Conservation (phyloP, 2,329 filamentous ascomycete species). For the Calonectria hongkongensis region DNA sequence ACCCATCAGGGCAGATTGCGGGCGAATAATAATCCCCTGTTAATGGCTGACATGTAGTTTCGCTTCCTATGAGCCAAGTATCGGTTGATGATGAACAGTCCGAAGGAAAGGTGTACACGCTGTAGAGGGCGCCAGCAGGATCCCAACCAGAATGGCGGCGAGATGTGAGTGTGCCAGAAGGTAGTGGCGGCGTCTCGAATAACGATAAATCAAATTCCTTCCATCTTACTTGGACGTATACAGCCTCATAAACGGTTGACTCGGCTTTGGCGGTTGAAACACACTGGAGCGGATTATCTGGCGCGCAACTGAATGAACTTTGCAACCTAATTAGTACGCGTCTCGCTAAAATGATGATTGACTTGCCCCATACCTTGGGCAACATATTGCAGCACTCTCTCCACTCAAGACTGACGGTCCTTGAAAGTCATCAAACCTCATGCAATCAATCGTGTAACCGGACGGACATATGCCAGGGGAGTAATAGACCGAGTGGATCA, state of each 20-base stretch:
- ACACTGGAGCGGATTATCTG: not conserved
- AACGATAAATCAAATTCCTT: slow-evolving; percentile 10
- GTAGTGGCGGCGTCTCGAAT: not conserved
- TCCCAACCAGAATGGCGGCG: slow-evolving; percentile 17
- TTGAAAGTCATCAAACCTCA: slow-evolving; percentile 1
- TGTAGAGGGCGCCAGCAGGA: not conserved
- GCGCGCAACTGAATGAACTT: slow-evolving; percentile 7
- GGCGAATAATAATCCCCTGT: slow-evolving; percentile 19
- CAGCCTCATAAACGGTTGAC: not conserved
- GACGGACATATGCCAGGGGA: slow-evolving; percentile 4
- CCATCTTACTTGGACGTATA: slow-evolving; percentile 11
- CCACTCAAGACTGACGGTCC: not conserved
- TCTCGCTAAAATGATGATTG: not conserved
- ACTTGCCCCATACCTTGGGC: not conserved
- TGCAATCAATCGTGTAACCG: slow-evolving; percentile 14
- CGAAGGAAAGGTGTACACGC: slow-evolving; percentile 7
- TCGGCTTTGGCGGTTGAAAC: not conserved
- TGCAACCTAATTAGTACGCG: not conserved
- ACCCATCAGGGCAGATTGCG: slow-evolving; percentile 22
- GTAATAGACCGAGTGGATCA: slow-evolving; percentile 9
- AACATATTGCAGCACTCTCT: slow-evolving; percentile 15
- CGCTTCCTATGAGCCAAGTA: not conserved
- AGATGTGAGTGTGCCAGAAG: not conserved
- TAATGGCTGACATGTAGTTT: not conserved
- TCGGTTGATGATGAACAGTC: slow-evolving; percentile 16